phyloP scores from a whole-genome alignment of 345 rosid species.

The Cardamine occulta region DNA sequence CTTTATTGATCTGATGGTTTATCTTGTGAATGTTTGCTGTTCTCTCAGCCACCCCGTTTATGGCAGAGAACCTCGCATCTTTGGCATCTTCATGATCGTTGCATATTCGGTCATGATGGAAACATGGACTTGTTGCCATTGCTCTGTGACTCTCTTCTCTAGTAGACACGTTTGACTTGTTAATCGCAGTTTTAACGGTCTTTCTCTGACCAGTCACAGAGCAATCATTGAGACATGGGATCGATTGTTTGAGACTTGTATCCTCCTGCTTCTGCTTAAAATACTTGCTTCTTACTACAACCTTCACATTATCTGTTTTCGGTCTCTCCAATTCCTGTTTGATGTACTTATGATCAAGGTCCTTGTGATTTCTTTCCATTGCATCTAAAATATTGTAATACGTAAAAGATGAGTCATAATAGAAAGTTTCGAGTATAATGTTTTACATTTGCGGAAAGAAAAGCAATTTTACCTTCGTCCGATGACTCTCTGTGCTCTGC shows the following conservation, averaged over 20 bases:
- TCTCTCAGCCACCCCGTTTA: slow-evolving; percentile 32
- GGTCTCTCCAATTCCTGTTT: slow-evolving; percentile 43
- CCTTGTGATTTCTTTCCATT: slow-evolving; percentile 30
- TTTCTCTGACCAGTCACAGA: slow-evolving; percentile 37
- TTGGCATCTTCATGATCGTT: slow-evolving; percentile 25
- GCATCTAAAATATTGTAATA: slow-evolving; percentile 24
- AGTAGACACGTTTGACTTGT: slow-evolving; percentile 4
- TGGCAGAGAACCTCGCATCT: slow-evolving; percentile 27
- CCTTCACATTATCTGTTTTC: slow-evolving; percentile 55
- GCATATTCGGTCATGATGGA: slow-evolving; percentile 20
- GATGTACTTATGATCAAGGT: slow-evolving; percentile 23
- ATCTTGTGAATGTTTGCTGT: slow-evolving; percentile 20
- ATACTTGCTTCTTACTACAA: slow-evolving; percentile 64
- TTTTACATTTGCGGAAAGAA: background rate
- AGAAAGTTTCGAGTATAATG: background rate
- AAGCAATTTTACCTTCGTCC: slow-evolving; percentile 29
- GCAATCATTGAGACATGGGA: slow-evolving; percentile 37
- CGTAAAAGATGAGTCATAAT: slow-evolving; percentile 1
- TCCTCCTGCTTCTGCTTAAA: slow-evolving; percentile 59
- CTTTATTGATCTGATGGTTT: slow-evolving; percentile 43
- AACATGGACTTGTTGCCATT: slow-evolving; percentile 24
- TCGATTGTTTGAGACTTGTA: slow-evolving; percentile 37
- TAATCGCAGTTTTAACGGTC: slow-evolving; percentile 16
- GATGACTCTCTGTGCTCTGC: slow-evolving; percentile 38
- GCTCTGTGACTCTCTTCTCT: slow-evolving; percentile 27